Conservation (phyloP, 2,329 filamentous ascomycete species). For the Hypoxylon sp. region DNA sequence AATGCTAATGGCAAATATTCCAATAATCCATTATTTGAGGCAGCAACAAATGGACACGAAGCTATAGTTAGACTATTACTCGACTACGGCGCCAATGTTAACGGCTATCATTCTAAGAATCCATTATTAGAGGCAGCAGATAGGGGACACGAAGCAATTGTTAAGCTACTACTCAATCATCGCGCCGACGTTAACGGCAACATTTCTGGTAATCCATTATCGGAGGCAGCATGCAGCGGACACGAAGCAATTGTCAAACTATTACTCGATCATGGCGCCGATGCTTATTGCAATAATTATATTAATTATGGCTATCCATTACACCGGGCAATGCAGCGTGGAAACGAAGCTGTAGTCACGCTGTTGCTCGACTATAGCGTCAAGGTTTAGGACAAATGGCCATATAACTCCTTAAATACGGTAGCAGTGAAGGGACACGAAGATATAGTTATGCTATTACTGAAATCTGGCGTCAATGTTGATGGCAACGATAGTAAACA, state of each 20-base stretch:
- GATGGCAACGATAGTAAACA: not conserved
- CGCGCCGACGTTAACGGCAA: not conserved
- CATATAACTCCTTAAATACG: no score
- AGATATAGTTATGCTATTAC: not conserved
- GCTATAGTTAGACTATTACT: slow-evolving; percentile 1
- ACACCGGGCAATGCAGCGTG: no score
- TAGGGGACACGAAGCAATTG: not conserved
- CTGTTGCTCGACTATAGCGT: no score
- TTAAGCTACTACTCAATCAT: not conserved
- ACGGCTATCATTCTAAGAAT: not conserved
- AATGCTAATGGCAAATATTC: not conserved
- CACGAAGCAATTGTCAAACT: not conserved
- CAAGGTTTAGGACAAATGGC: no score
- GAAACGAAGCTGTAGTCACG: no score
- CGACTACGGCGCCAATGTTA: slow-evolving; percentile 4
- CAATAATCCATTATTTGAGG: not conserved
- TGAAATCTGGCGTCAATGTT: not conserved
- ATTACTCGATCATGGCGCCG: not conserved
- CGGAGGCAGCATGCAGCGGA: not conserved
- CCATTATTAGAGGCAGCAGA: not conserved
- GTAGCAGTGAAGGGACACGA: not conserved
- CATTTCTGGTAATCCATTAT: not conserved
- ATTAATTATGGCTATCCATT: no score
- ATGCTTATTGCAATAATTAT: not conserved
- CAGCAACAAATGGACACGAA: slow-evolving; percentile 3